Base-by-base conservation (phyloP, 805 yeast species). In the Sugiyamaella floridensis region DNA sequence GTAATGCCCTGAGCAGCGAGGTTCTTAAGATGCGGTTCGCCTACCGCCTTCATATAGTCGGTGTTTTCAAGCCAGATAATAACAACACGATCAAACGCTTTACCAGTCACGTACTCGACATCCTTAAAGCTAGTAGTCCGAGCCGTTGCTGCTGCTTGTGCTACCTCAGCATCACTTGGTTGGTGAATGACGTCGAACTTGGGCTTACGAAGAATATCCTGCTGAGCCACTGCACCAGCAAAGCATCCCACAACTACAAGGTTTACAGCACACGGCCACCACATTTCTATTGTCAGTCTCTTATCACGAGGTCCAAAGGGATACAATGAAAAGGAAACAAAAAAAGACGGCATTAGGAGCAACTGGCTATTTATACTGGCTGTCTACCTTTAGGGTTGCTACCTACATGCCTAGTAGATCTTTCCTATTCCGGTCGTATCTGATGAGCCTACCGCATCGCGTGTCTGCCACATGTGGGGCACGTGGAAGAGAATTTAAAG, bases 11-110 rank as follows among this genome's bases (percentile, higher is more conserved):
- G 62, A 58, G 67, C 52, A 26, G 75, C 74, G 50, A 77, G 67
- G 61, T 69, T 67, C 61, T 68, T 66, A 59, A 78, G 64, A 50
- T 74, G 76, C 8, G 69, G 64, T 61, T 76, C 71, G 58, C 68
- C 72, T 44, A 70, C 71, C 45, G 81, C 81, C 59, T 77, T 77
- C 59, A 74, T 76, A 64, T 64, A 76, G 67, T 76, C 67, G 50
- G 80, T 77, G 66, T 75, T 75, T 67, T 77, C 81, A 56, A 78
- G 71, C 74, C 77, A 78, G 58, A 78, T 73, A 59, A 69, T 67
- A 50, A 66, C 64, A 50, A 74, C 63, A 51, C 76, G 69, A 61
- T 74, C 69, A 59, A 72, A 73, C 20, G 63, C 69, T 14, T 62
- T 56, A 55, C 79, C 79, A 16, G 58, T 52, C 34, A 75, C 76